Evolutionary conservation across 2,329 filamentous ascomycete species (phyloP), one percentile per base, ranked within the genome.

Genomic region (Nemania serpens): DNA sequence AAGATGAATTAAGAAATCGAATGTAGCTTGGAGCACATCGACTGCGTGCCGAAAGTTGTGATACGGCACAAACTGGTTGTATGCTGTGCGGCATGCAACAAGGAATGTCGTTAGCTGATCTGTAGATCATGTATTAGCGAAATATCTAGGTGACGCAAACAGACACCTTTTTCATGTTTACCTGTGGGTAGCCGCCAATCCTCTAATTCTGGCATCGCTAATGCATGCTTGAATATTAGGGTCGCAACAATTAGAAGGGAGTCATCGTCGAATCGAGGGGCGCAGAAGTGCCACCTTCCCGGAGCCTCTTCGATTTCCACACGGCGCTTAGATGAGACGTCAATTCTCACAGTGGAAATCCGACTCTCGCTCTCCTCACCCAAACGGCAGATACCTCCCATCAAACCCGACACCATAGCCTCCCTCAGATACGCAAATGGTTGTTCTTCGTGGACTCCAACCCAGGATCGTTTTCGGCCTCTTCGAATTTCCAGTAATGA

Each of bases 1-100:
- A 53, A 97, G 88, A 65, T 87, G 86, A 57, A 97, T 82, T 5
- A 98, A 84, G 73, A 97, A 97, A 77, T 90, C 88, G 75, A 97
- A 98, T 3, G 93, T 87, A 1, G 94, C 96, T 75, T 98, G 94
- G 55, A 98, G 82, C 29, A 99, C 95, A 76, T 99, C 95, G 63
- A 97, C 89, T 20, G 97, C 95, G 76, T 99, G 95, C 56, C 94
- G 90, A 75, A 98, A 99, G 77, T 99, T 99, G 80, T 99, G 95
- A 73, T 98, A 99, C 20, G 94, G 91, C 37, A 97, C 93, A 75
- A 97, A 97, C 60, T 87, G 90, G 75, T 98, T 98, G 79, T 99
- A 99, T n/a, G 95, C 91, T 49, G 90, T 88, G 63, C 94, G 89
- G 71, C 93, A 95, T 55, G 93, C 93, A 64, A 96, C 84, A 62